These are phyloP conservation scores for Lipomyces lipofer DNA, from an alignment of 805 yeast genomes.

Conservation along the genomic window DNA sequence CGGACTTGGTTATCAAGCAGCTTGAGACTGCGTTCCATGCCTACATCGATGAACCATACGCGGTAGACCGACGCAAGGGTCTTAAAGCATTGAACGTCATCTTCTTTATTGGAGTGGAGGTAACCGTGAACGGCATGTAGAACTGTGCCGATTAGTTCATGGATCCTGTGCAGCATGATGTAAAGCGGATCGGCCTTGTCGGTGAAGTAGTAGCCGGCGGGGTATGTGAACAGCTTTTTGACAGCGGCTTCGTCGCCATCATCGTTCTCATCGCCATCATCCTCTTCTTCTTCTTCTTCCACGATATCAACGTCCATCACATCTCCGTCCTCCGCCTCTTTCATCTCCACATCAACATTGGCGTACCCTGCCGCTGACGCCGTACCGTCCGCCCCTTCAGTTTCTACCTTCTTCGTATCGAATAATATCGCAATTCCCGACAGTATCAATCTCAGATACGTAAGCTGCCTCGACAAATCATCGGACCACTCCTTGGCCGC, in stretches of 20 bases:
- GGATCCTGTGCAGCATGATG: slow-evolving; percentile 56
- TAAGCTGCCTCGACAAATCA: slow-evolving; percentile 53
- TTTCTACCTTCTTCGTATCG: slow-evolving; percentile 55
- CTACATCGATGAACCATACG: slow-evolving; percentile 80
- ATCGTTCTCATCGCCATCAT: slow-evolving; percentile 33
- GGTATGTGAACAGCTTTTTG: slow-evolving; percentile 62
- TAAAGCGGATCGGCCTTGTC: slow-evolving; percentile 50
- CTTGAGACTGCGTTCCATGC: slow-evolving; percentile 64
- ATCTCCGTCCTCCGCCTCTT: slow-evolving; percentile 29
- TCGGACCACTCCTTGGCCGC: slow-evolving; percentile 44
- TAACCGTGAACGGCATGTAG: slow-evolving; percentile 59
- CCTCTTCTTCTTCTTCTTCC: slow-evolving; percentile 25
- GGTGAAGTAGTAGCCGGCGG: slow-evolving; percentile 66
- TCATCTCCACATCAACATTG: slow-evolving; percentile 36
- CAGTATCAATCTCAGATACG: slow-evolving; percentile 58
- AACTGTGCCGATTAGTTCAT: slow-evolving; percentile 60
- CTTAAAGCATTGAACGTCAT: slow-evolving; percentile 63
- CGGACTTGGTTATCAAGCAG: slow-evolving; percentile 55
- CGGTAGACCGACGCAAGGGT: slow-evolving; percentile 63
- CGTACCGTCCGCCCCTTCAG: not conserved
- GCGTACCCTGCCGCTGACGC: not conserved
- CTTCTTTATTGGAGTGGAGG: slow-evolving; percentile 53
- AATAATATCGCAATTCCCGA: slow-evolving; percentile 72
- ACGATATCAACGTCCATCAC: slow-evolving; percentile 28
- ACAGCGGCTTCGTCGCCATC: slow-evolving; percentile 36